Evolutionary conservation across 805 yeast species (phyloP), one percentile per base, ranked within the genome.

Genomic region (Isabelozyma rhagii): DNA sequence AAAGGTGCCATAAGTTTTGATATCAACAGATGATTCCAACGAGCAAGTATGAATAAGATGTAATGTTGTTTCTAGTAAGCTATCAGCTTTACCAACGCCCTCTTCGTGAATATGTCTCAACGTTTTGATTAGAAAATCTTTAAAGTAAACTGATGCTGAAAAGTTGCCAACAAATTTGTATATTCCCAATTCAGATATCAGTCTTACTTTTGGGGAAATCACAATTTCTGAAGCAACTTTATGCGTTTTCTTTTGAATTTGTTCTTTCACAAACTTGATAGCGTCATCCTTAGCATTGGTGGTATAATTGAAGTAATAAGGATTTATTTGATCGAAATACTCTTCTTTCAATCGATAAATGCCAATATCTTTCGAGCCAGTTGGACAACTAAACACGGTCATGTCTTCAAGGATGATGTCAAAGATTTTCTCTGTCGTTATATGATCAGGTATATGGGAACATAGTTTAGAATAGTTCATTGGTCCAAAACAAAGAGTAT

Each of bases 211-310:
- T 0, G 96, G 96, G 6, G 77, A 75, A 7, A 89, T 72, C 14
- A 78, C 83, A 4, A 84, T 74, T 3, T 82, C 82, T 3, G 77
- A 71, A 17, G 69, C 53, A 1, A 75, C 68, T 3, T 71, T 61
- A 0, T 72, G 65, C 1, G 68, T 66, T 25, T 68, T 60, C 48
- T 74, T 69, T 8, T 79, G 74, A 40, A 78, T 64, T 27, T 78
- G 62, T 34, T 78, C 80, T 56, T 84, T 83, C 29, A 88, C 68
- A 4, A 82, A 68, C 43, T 77, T 78, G 49, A 87, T 85, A 6
- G 96, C 93, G 51, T 90, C 97, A 48, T 90, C 97, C 48, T 93
- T 80, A 47, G 83, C 84, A 56, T 90, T 90, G 0, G 93, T 71
- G 0, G 87, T 74, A 57, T 86, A 87, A 57, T 90, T 91, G 51